A percentile compares a stretch with the other conserved stretches of the same genome.
Conservation (phyloP, 257 asterid species). For the Pogostemon cablin region DNA sequence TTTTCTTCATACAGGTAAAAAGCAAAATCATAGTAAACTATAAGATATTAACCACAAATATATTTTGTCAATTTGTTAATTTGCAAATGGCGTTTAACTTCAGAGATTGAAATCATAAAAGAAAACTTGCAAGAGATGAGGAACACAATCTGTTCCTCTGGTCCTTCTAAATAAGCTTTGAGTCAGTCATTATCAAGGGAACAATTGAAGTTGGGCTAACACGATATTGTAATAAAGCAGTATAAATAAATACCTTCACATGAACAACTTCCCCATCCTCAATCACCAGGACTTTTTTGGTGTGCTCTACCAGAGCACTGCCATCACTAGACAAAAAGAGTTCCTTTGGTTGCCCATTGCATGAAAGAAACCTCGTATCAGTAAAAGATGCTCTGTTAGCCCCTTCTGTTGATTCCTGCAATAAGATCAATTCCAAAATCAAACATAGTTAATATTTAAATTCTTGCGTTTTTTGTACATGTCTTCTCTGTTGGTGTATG, state of each 20-base stretch:
- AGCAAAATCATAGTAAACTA: not conserved
- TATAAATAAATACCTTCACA: slow-evolving; percentile 55
- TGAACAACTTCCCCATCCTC: slow-evolving; percentile 94
- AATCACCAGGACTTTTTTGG: slow-evolving; percentile 81
- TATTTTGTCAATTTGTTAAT: too few species aligned
- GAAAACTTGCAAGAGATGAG: slow-evolving; percentile 11
- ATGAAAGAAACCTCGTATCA: slow-evolving; percentile 63
- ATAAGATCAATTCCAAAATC: slow-evolving; percentile 26
- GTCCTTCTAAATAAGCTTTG: slow-evolving; percentile 12
- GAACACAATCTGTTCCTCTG: not conserved
- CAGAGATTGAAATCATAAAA: slow-evolving; percentile 13
- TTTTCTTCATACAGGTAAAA: not conserved
- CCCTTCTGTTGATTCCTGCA: slow-evolving; percentile 69
- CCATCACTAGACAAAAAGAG: slow-evolving; percentile 88
- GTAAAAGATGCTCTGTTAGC: slow-evolving; percentile 55
- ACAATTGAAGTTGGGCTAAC: slow-evolving; percentile 1
- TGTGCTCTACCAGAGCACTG: slow-evolving; percentile 93
- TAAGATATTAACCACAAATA: slow-evolving; percentile 12
- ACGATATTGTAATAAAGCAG: slow-evolving; percentile 9
- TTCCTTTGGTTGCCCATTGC: slow-evolving; percentile 74
- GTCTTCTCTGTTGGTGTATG: slow-evolving; percentile 1
- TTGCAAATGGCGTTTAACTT: not conserved
- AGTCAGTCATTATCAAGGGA: slow-evolving; percentile 21
- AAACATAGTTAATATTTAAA: slow-evolving; percentile 4
- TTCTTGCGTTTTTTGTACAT: slow-evolving; percentile 1